Base-by-base conservation (phyloP, 2,329 filamentous ascomycete genomes). In the Aspergillus glaucus region DNA sequence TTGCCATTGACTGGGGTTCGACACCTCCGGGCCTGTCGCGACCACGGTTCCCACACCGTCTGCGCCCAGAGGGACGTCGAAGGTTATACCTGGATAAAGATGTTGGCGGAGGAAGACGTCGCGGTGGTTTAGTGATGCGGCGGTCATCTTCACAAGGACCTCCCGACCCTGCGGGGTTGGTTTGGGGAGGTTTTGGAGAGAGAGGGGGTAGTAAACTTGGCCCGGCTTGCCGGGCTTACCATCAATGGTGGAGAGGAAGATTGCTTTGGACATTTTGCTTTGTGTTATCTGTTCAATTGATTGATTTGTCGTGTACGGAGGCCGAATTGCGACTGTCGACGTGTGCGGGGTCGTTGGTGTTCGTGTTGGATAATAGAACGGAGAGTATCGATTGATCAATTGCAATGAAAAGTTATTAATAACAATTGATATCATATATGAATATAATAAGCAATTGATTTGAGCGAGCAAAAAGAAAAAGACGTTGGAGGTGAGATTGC, bases 61-160 rank as follows among this genome's bases (percentile, higher is more conserved):
- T 51, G 90, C 83, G 22, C 95, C 79, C 39, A 97, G 74, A 1
- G 92, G 88, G 5, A 84, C 76, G 51, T 80, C 78, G 68, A 95
- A 95, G 10, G 86, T 85, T 46, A 89, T 86, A 58, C 81, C 86
- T 0, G 92, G 92, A 75, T 97, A 97, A 37, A 95, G 82, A 63
- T 91, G 86, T 68, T 93, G 90, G 47, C 92, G 87, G 70, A 95
- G 87, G 74, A 96, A 97, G 58, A 95, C 82, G 69, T 97, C 93
- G 60, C 91, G 87, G 74, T 97, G 93, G 75, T 97, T 97, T 45
- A 97, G 82, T 12, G 92, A 86, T 1, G 85, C 87, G 45, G 90
- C 87, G 32, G 80, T 79, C 62, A 97, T 75, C 61, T 81, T 82
- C 53, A 97, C 75, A 6, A 94, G 76, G 56, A 95, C 75, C 66